Evolutionary conservation across 2,329 filamentous ascomycete genomes (phyloP).

Genomic region (Microcera coccophila): DNA sequence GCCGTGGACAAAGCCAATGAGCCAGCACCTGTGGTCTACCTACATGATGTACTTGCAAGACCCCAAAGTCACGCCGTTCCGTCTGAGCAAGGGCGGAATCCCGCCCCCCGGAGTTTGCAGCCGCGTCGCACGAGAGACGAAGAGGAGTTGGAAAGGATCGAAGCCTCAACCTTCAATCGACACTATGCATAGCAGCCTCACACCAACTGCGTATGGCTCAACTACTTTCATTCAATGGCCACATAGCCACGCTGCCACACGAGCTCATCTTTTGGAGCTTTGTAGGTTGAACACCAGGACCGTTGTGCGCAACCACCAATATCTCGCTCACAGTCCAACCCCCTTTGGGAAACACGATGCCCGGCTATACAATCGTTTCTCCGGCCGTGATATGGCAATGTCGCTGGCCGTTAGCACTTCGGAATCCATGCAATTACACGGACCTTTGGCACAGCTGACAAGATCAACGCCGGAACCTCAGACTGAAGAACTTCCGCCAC

Average conservation of each 20-base stretch:
- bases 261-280: slow-evolving; percentile 58
- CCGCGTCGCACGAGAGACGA: slow-evolving; percentile 63
- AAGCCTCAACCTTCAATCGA: slow-evolving; percentile 37
- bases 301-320: slow-evolving; percentile 41
- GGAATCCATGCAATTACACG: slow-evolving; percentile 60
- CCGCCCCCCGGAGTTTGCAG: slow-evolving; percentile 62
- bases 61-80: slow-evolving; percentile 63
- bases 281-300: slow-evolving; percentile 54
- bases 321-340: slow-evolving; percentile 52
- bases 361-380: slow-evolving; percentile 53
- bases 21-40: slow-evolving; percentile 61
- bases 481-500: slow-evolving; percentile 19
- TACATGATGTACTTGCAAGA: slow-evolving; percentile 64
- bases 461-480: slow-evolving; percentile 33
- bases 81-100: slow-evolving; percentile 59
- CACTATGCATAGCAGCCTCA: slow-evolving; percentile 50
- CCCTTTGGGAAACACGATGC: slow-evolving; percentile 51
- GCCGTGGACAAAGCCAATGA: slow-evolving; percentile 63
- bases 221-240: slow-evolving; percentile 58
- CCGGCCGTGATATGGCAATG: slow-evolving; percentile 58
- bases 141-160: slow-evolving; percentile 62
- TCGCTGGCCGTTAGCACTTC: slow-evolving; percentile 61
- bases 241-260: slow-evolving; percentile 59
- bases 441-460: slow-evolving; percentile 58
- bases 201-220: slow-evolving; percentile 48